phyloP scores from a whole-genome alignment of 2,329 filamentous ascomycete genomes.

The Pezicula neosporulosa region DNA sequence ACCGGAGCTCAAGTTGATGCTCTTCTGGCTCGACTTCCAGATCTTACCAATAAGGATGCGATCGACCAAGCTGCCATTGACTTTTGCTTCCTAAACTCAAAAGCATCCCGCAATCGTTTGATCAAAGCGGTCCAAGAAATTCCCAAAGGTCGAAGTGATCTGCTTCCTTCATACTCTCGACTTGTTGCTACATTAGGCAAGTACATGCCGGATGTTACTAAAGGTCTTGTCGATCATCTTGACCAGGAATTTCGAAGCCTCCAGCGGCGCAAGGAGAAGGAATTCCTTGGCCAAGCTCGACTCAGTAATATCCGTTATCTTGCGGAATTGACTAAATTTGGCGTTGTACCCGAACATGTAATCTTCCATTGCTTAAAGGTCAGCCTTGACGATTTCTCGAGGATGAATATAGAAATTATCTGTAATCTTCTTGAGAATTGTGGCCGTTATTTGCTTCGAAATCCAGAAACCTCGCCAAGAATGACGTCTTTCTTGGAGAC shows the following conservation, averaged over 20 bases:
- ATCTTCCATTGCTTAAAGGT: constrained; percentile 99
- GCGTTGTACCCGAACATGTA: constrained; percentile 95
- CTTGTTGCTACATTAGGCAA: constrained; percentile 89
- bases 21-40: constrained; percentile 80
- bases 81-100: constrained; percentile 98
- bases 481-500: constrained; percentile 96
- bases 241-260: constrained; percentile 96
- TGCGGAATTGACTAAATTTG: constrained; percentile 95
- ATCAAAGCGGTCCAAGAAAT: constrained; percentile 92
- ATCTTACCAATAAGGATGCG: constrained; percentile 84
- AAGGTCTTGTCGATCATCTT: constrained; percentile 85
- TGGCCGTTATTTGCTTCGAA: constrained; percentile 87
- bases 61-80: constrained; percentile 93
- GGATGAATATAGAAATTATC: constrained; percentile 99
- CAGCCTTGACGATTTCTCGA: constrained; percentile 93
- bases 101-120: constrained; percentile 90
- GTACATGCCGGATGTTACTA: constrained; percentile 92
- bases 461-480: constrained; percentile 85
- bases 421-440: constrained; percentile 96
- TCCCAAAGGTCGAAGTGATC: constrained; percentile 87
- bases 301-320: constrained; percentile 96
- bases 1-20: constrained; percentile 96
- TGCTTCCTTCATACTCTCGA: constrained; percentile 88
- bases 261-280: constrained; percentile 94
- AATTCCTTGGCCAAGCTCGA: constrained; percentile 91